Percentiles rank a stretch among this genome's conserved stretches.
Evolutionary conservation across 192 early-diverging fungal species (phyloP).

Genomic region (Coemansia sp.): DNA sequence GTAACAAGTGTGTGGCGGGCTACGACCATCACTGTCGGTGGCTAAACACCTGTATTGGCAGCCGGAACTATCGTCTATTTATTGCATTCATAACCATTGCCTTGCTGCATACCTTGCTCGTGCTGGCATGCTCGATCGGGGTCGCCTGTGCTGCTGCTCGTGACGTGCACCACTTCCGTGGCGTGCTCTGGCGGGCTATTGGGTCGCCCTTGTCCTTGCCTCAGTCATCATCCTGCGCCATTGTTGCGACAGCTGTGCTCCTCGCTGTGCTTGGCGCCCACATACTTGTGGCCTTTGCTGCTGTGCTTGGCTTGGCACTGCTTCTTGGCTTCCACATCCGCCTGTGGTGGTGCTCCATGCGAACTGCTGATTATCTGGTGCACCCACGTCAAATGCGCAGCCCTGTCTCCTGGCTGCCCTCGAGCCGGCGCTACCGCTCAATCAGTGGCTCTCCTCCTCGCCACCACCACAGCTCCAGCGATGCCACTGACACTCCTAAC

Average conservation of each 20-base stretch:
- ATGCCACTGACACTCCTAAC: background rate
- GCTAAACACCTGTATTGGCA: constrained; percentile 47
- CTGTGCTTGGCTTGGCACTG: constrained; percentile 22
- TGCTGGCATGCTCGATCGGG: constrained; percentile 22
- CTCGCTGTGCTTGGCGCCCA: constrained; percentile 24
- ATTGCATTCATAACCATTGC: constrained; percentile 21
- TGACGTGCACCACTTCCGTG: constrained; percentile 16
- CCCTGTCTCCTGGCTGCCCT: constrained; percentile 12
- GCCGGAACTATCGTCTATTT: constrained; percentile 39
- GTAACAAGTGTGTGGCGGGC: constrained; percentile 53
- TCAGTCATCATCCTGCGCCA: background rate
- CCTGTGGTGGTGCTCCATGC: constrained; percentile 34
- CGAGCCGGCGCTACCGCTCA: constrained; percentile 25
- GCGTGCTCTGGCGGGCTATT: constrained; percentile 14
- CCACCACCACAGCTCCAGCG: background rate
- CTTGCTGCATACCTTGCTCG: constrained; percentile 14
- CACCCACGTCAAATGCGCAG: constrained; percentile 13
- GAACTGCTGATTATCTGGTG: constrained; percentile 34
- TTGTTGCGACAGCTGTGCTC: constrained; percentile 5
- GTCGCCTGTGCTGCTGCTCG: constrained; percentile 15
- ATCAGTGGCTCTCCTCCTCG: constrained; percentile 6
- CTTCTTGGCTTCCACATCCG: constrained; percentile 43
- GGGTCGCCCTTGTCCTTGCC: constrained; percentile 12
- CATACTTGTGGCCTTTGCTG: constrained; percentile 22
- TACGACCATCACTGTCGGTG: constrained; percentile 53